A percentile compares a stretch with the other conserved stretches of the same genome.
Conservation (phyloP, 495 filamentous ascomycete genomes). For the Podospora sp. region DNA sequence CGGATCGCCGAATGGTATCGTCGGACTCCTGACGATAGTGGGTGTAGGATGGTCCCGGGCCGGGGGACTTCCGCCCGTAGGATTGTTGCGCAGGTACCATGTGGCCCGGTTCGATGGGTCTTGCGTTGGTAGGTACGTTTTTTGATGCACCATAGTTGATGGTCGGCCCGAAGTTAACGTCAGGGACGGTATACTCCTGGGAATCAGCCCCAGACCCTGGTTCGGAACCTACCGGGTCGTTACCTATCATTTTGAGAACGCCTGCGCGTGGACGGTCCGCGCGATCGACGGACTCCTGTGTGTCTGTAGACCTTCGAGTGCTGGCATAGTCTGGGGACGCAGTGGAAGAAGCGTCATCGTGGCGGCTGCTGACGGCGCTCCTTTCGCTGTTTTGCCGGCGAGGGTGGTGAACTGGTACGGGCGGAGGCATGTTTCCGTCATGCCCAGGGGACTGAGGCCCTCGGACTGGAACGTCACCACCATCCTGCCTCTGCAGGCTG, state of each 20-base stretch:
- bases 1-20: constrained; percentile 58
- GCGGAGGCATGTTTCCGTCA: constrained; percentile 59
- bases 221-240: constrained; percentile 40
- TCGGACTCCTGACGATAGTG: constrained; percentile 47
- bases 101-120: not conserved
- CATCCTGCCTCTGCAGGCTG: constrained; percentile 39
- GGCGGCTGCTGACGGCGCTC: constrained; percentile 44
- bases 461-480: constrained; percentile 28
- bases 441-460: constrained; percentile 45
- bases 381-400: constrained; percentile 39
- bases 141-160: constrained; percentile 59
- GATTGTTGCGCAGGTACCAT: constrained; percentile 26
- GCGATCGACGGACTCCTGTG: constrained; percentile 61
- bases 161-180: constrained; percentile 87
- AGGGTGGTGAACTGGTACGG: constrained; percentile 21
- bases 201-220: constrained; percentile 6
- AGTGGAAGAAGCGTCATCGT: constrained; percentile 54
- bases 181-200: constrained; percentile 60
- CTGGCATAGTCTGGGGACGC: constrained; percentile 67
- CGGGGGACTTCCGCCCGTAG: constrained; percentile 47
- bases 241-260: constrained; percentile 79
- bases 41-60: constrained; percentile 39
- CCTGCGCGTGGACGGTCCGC: constrained; percentile 78
- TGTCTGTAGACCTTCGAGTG: constrained; percentile 66
- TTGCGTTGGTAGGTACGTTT: constrained; percentile 25